These are phyloP conservation scores for Phragmites australis DNA, from an alignment of 176 grass and related monocot species.

Conservation along the genomic window DNA sequence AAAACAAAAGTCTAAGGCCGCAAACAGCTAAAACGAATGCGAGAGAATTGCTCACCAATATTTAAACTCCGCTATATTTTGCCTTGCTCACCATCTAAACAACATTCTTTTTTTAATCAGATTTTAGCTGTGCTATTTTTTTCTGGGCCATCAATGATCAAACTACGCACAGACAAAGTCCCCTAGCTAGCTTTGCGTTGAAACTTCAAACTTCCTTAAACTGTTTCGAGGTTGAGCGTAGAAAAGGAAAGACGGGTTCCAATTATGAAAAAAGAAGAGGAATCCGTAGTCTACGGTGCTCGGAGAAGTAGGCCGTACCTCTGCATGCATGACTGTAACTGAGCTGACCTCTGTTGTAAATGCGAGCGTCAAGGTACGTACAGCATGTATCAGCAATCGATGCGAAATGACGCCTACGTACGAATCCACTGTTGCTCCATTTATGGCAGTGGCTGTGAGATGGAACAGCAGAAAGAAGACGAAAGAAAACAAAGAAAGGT, in stretches of 20 bases:
- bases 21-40: too few relatives aligned
- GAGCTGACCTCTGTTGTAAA: neutral
- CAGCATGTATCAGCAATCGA: neutral
- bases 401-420: neutral
- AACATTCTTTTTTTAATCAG: too few relatives aligned
- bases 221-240: neutral
- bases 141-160: neutral
- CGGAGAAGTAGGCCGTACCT: neutral
- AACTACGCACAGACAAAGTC: too few relatives aligned
- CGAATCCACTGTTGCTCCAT: constrained; percentile 1
- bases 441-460: neutral
- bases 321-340: neutral
- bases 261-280: neutral
- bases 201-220: constrained; percentile 23
- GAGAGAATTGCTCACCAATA: too few relatives aligned
- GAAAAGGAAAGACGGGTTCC: neutral
- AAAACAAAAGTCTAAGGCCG: too few relatives aligned
- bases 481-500: too few relatives aligned
- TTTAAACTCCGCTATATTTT: too few relatives aligned
- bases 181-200: neutral
- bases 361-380: neutral
- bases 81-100: too few relatives aligned
- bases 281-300: neutral
- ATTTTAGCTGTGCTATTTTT: too few relatives aligned
- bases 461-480: too few relatives aligned